Percentiles rank a stretch among this genome's conserved stretches.
Conservation (phyloP, 352 stramenopile genomes). For the Thraustochytrium sp. region DNA sequence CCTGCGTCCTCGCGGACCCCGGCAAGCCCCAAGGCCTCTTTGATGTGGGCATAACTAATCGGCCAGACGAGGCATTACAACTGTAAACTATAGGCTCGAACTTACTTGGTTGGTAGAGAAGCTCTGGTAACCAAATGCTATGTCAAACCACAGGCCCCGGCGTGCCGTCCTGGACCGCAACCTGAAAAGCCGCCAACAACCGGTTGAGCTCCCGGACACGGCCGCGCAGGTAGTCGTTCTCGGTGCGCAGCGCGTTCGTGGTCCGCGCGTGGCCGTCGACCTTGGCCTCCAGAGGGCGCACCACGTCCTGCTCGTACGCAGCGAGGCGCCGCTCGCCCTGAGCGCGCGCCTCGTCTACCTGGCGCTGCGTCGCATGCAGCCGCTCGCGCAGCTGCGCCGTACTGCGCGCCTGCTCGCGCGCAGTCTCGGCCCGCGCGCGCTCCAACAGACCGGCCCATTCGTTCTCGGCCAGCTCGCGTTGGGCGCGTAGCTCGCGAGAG, state of each 20-base stretch:
- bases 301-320: neutral
- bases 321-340: neutral
- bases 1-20: too few relatives aligned
- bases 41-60: too few relatives aligned
- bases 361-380: neutral
- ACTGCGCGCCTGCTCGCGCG: neutral
- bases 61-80: too few relatives aligned
- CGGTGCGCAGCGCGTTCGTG: neutral
- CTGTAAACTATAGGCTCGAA: too few relatives aligned
- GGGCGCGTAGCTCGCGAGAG: neutral
- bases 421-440: neutral
- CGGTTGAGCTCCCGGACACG: conserved; percentile 15
- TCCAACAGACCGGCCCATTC: neutral
- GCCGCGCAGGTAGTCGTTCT: conserved; percentile 27
- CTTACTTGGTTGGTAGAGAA: too few relatives aligned
- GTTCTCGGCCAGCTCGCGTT: neutral
- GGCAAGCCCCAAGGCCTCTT: too few relatives aligned
- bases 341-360: neutral
- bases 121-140: too few relatives aligned
- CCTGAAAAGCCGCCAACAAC: neutral
- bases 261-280: neutral
- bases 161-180: neutral
- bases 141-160: too few relatives aligned
- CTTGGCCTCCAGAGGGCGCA: conserved; percentile 6
- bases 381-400: neutral